Percentiles rank a stretch among this genome's conserved stretches.
Evolutionary conservation across 345 rosid genomes (phyloP).

Genomic region (Punica granatum): DNA sequence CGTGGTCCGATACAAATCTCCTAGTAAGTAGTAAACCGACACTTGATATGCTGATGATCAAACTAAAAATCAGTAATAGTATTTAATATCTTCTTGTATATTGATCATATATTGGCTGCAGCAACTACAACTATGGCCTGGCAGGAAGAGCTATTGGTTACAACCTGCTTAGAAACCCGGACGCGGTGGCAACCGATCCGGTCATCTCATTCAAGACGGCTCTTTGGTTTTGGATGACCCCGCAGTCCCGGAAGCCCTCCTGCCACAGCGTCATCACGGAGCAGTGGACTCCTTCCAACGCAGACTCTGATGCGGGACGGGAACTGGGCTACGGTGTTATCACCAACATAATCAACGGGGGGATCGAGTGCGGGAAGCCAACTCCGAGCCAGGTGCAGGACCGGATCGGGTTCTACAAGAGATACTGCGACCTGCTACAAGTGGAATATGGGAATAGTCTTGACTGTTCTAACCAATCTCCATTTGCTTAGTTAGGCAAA

Average conservation of each 20-base stretch:
- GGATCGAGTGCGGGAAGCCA: slow-evolving; percentile 18
- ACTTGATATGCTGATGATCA: background rate
- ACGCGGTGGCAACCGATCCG: slow-evolving; percentile 8
- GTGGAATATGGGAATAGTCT: slow-evolving; percentile 14
- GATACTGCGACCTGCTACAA: slow-evolving; percentile 13
- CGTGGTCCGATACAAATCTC: slow-evolving; percentile 15
- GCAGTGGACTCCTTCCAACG: slow-evolving; percentile 1
- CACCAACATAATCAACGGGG: slow-evolving; percentile 19
- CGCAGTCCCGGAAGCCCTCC: slow-evolving; percentile 17
- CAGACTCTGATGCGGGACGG: background rate
- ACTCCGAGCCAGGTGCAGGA: slow-evolving; percentile 6
- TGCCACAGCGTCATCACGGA: slow-evolving; percentile 16
- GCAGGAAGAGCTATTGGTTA: slow-evolving; percentile 14
- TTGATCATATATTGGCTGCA: background rate
- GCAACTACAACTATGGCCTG: slow-evolving; percentile 20
- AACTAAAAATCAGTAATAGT: background rate
- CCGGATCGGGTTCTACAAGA: slow-evolving; percentile 18
- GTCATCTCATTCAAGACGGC: slow-evolving; percentile 19
- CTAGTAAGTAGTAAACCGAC: slow-evolving; percentile 4
- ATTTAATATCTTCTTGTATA: no score
- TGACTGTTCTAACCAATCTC: slow-evolving; percentile 12
- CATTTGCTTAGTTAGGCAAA: slow-evolving; percentile 6
- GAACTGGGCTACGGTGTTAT: slow-evolving; percentile 14
- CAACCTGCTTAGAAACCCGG: slow-evolving; percentile 13
- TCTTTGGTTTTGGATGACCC: slow-evolving; percentile 20